Conservation (phyloP, 2,329 filamentous ascomycete genomes). For the Leptosphaerulina australis region DNA sequence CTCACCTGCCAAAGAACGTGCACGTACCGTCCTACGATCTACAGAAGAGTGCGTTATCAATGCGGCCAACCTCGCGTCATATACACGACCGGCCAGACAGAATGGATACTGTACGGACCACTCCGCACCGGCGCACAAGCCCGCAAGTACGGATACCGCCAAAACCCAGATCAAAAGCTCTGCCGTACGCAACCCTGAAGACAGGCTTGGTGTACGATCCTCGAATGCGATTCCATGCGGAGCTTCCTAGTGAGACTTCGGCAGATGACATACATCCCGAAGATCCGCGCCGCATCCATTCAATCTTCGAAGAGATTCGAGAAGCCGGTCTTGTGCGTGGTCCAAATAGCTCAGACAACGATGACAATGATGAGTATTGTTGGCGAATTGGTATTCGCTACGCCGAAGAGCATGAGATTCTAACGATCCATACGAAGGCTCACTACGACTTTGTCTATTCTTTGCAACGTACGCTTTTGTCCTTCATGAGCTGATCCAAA, state of each 20-base stretch:
- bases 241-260: conserved; percentile 56
- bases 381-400: conserved; percentile 76
- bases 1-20: conserved; percentile 28
- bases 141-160: conserved; percentile 40
- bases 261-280: conserved; percentile 86
- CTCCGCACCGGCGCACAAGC: conserved; percentile 23
- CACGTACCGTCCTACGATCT: conserved; percentile 37
- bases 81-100: conserved; percentile 26
- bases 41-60: conserved; percentile 18
- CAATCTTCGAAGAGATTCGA: conserved; percentile 89
- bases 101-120: conserved; percentile 30
- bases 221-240: conserved; percentile 94
- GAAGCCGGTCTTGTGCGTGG: conserved; percentile 76
- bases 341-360: conserved; percentile 57
- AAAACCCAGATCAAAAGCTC: conserved; percentile 43
- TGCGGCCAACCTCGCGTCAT: conserved; percentile 10
- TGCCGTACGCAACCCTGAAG: conserved; percentile 41
- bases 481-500: conserved; percentile 4
- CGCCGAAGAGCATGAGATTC: conserved; percentile 80
- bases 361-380: conserved; percentile 60
- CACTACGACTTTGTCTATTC: conserved; percentile 80
- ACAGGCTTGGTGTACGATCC: conserved; percentile 75
- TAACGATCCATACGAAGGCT: conserved; percentile 74
- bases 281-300: conserved; percentile 88
- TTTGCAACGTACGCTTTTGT: conserved; percentile 51